Base-by-base conservation (phyloP, 495 filamentous ascomycete genomes). In the Entonaema liquescens region DNA sequence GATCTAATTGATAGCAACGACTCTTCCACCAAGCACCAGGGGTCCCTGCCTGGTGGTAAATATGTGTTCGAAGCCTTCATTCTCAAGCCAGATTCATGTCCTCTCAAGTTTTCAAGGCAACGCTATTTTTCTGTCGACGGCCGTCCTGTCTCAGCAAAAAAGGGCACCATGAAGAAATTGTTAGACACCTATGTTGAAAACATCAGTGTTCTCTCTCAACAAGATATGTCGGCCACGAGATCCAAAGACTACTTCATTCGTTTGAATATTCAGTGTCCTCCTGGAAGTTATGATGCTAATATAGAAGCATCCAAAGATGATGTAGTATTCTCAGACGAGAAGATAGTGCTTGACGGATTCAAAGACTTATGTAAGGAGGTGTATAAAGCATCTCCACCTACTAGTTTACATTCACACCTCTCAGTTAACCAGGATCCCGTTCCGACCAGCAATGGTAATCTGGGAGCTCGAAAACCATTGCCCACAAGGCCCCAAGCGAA, bases 261-360 rank as follows among this genome's bases (percentile, higher is more conserved):
- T 15, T 71, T 98, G 47, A 89, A 93, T 61, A 86, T 99, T 5
- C 73, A 74, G 4, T 97, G 94, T 72, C 87, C 90, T 1, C 77
- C 75, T 4, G 88, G 86, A 13, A 90, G 84, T 54, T 98, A 99
- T 67, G 95, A 98, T 81, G 85, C 87, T 2, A 98, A 97, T 72
- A 84, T 98, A 58, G 94, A 98, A 73, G 94, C 94, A 0, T 87
- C 90, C 0, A 99, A 99, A 76, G 91, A 98, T 68, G 90, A 97
- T 76, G 87, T 98, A 2, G 59, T 97, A 0, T 97, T 99, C 74
- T 81, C 84, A 28, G 81, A 95, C 47, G 82, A 88, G 29, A 75
- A 87, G 0, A 3, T 68, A 2, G 60, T 97, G 8, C 50, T 80
- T 3, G 71, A 76, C 3, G 65, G 85, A 4, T 83, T 90, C 2